Conservation (phyloP, 768 basidiomycete species). For the Mycena maculata region DNA sequence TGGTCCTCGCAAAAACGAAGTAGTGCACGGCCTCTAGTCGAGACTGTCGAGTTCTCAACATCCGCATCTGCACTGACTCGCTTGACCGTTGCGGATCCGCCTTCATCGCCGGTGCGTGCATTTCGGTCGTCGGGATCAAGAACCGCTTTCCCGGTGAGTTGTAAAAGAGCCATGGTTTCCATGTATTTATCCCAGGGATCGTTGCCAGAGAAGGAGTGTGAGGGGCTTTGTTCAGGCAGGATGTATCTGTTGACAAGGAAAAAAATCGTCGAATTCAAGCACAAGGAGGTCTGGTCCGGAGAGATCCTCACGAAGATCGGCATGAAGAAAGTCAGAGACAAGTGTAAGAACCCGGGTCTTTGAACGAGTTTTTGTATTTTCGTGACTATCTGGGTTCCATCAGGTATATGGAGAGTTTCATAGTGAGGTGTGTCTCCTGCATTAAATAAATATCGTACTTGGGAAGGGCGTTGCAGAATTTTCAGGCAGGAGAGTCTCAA, state of each 20-base stretch:
- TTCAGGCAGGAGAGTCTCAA: constrained; percentile 12
- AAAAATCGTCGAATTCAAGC: background rate
- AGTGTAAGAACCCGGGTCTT: background rate
- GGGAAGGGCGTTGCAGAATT: background rate
- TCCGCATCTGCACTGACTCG: background rate
- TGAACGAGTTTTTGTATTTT: constrained; percentile 7
- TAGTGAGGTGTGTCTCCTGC: constrained; percentile 10
- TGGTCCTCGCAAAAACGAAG: background rate
- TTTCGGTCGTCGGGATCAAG: background rate
- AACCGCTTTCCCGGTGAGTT: constrained; percentile 7
- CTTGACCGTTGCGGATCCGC: background rate
- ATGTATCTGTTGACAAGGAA: background rate
- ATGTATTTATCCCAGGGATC: constrained; percentile 6
- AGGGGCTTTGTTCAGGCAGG: background rate
- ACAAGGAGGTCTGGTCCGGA: constrained; percentile 1
- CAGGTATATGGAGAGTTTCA: background rate
- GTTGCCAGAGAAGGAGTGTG: background rate
- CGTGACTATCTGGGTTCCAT: constrained; percentile 5
- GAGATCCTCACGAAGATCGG: background rate
- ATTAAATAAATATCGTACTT: constrained; percentile 1
- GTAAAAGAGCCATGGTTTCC: constrained; percentile 6
- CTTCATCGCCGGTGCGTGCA: background rate
- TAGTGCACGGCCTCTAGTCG: background rate
- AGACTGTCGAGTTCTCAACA: background rate
- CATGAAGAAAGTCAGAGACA: background rate